Base-by-base conservation (phyloP, 352 stramenopile species). In the Globisporangium middletonii region DNA sequence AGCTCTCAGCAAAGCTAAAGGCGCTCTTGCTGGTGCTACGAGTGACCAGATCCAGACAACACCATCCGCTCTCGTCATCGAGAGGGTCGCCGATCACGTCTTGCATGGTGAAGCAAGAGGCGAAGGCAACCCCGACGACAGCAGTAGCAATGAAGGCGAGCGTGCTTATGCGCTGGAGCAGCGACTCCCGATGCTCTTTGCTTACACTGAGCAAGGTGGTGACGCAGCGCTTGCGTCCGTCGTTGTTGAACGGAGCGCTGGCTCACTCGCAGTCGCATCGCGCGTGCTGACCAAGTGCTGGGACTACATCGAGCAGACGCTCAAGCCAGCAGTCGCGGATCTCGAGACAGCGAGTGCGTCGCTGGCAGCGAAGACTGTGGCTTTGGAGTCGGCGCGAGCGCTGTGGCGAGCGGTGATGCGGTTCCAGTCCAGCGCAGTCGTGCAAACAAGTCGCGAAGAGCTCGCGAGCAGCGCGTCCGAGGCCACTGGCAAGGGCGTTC, bases 251-350 rank as follows among this genome's bases (percentile, higher is more conserved):
- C 9, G 50, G 35, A 50, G 43, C 46, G 48, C 53, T 27, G 59
- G 53, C 3, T 49, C 44, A 16, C 28, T 60, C 18, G n/a, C 48
- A 15, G 53, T 45, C 16, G 44, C 46, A 4, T 49, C 52, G n/a
- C 52, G 45, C 11, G 49, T 49, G 26, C 50, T 63, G n/a, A 30
- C 18, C 13, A 57, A 48, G 30, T 63, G 57, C 33, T 27, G 19
- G 3, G 50, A 53, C 8, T 18, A 48, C 23, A 43, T 63, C 9
- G 50, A 49, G n/a, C n/a, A 19, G 18, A 35, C 43, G 23, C 23
- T 57, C 5, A 57, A 30, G 23, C 57, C 57, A 6, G 26, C 42
- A 8, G 50, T 63, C 2, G 33, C 27, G 5, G 19, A 42, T 26
- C 26, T 63, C 41, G 42, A 6, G n/a, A 13, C 18, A 9, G 3